These are phyloP conservation scores for Zoysia matrella DNA, from an alignment of 202 grass and related monocot genomes.

Conservation along the genomic window DNA sequence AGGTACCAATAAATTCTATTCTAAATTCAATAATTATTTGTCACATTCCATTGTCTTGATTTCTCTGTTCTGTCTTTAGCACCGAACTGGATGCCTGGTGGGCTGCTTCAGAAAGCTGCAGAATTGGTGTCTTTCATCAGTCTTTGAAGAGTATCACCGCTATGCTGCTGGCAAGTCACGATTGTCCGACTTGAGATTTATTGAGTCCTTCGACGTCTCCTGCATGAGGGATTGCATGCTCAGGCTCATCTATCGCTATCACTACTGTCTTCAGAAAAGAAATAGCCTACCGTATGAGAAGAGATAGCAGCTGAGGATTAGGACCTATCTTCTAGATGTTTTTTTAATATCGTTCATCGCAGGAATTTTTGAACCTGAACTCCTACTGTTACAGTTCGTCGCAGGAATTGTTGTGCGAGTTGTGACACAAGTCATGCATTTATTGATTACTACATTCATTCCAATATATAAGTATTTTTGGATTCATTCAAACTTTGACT, in stretches of 20 bases:
- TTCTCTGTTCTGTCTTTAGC: conserved; percentile 39
- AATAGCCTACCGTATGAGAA: conserved; percentile 50
- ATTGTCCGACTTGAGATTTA: conserved; percentile 57
- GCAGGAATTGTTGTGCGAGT: too few species aligned
- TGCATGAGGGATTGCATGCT: conserved; percentile 61
- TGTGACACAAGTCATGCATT: too few species aligned
- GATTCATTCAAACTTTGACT: too few species aligned
- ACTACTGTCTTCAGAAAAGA: conserved; percentile 48
- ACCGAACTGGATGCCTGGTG: conserved; percentile 69
- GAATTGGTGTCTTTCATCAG: conserved; percentile 62
- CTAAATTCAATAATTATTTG: neutral
- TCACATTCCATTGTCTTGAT: neutral
- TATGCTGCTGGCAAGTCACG: conserved; percentile 56
- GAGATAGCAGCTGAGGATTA: neutral
- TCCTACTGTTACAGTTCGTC: conserved; percentile 6
- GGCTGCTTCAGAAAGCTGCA: conserved; percentile 72
- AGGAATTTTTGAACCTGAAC: conserved; percentile 21
- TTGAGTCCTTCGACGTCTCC: conserved; percentile 63
- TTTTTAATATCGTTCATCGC: conserved; percentile 13
- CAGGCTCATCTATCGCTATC: conserved; percentile 57
- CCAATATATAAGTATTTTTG: too few species aligned
- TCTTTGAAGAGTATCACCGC: conserved; percentile 67
- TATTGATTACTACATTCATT: too few species aligned
- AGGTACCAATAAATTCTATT: conserved; percentile 46
- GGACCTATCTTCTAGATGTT: neutral